phyloP scores from a whole-genome alignment of 148 eudicot species.

The Vaccinium vitisidaea region DNA sequence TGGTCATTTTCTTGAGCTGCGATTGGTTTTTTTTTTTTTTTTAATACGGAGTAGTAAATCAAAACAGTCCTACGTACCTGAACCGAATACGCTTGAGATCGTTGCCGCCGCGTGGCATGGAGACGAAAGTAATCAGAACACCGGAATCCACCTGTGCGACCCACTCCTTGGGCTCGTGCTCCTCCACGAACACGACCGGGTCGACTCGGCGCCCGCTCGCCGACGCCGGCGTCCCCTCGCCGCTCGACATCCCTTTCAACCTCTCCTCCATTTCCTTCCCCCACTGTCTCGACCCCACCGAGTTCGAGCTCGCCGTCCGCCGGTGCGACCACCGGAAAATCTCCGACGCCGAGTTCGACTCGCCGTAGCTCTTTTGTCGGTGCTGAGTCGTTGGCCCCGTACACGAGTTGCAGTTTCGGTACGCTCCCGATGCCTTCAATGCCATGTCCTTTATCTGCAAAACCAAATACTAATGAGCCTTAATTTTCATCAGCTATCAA shows the following conservation, averaged over 20 bases:
- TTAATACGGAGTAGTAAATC: not conserved
- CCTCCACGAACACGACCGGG: conserved; percentile 78
- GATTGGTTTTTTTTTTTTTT: no score
- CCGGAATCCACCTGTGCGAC: conserved; percentile 99
- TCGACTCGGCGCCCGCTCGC: conserved; percentile 60
- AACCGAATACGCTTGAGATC: conserved; percentile 93
- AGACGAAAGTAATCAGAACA: conserved; percentile 82
- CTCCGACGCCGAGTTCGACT: conserved; percentile 46
- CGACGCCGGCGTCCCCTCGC: conserved; percentile 51
- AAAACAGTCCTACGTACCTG: conserved; percentile 41
- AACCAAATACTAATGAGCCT: not conserved
- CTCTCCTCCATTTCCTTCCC: conserved; percentile 97
- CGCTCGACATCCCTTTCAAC: conserved; percentile 77
- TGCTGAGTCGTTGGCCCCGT: conserved; percentile 34
- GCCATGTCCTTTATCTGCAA: conserved; percentile 79
- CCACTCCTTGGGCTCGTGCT: conserved; percentile 95
- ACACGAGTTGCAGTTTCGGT: conserved; percentile 58
- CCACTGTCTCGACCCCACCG: conserved; percentile 57
- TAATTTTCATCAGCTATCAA: not conserved
- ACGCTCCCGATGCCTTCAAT: conserved; percentile 77
- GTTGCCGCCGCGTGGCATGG: conserved; percentile 93
- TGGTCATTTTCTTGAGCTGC: no score
- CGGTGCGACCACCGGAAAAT: conserved; percentile 57
- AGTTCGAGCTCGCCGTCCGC: conserved; percentile 67
- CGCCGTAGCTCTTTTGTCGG: conserved; percentile 26